Evolutionary conservation across 2,329 filamentous ascomycete species (phyloP), one percentile per base, ranked within the genome.

Genomic region (Westerdykella ornata): DNA sequence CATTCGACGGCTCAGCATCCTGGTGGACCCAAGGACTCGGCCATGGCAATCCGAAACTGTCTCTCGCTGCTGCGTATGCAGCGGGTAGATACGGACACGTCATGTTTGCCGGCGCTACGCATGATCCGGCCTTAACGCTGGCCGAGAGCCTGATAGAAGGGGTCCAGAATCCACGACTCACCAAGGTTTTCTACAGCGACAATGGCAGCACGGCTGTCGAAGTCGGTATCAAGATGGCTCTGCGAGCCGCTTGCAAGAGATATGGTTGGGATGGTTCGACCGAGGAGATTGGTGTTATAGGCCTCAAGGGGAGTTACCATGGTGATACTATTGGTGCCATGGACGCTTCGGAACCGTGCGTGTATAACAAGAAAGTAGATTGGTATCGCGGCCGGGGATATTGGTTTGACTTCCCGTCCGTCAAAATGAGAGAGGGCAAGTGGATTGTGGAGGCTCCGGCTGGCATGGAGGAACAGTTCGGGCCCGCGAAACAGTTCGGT

Each of bases 11-110:
- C 2, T 92, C 86, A 0, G 86, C 86, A 1, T 90, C 85, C 0
- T 94, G 88, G 87, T 94, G 88, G 87, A 94, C 87, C 0, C 88
- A 94, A 64, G 87, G 87, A 2, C 74, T 94, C 0, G 87, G 88
- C 1, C 88, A 94, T 50, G 84, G 81, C 5, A 88, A 86, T 52
- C 77, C 85, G 0, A 68, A 73, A 0, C 71, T 94, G 1, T 77
- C 85, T 0, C 74, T 92, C 1, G 80, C 84, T 0, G 85, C 86
- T 2, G 84, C 87, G 0, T 82, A 92, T 56, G 86, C 88, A 0
- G 85, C 87, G 1, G 86, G 87, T 6, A 76, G 86, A 19, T 94
- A 92, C 56, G 87, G 87, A 0, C 87, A 94, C 63, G 84, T 92
- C 51, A 92, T 94, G 84, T 92, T 94, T 56, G 84, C 85, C 0